Evolutionary conservation across 164 flowering plant species (phyloP), one percentile per base, ranked within the genome.

Genomic region (Stephania cephalantha): DNA sequence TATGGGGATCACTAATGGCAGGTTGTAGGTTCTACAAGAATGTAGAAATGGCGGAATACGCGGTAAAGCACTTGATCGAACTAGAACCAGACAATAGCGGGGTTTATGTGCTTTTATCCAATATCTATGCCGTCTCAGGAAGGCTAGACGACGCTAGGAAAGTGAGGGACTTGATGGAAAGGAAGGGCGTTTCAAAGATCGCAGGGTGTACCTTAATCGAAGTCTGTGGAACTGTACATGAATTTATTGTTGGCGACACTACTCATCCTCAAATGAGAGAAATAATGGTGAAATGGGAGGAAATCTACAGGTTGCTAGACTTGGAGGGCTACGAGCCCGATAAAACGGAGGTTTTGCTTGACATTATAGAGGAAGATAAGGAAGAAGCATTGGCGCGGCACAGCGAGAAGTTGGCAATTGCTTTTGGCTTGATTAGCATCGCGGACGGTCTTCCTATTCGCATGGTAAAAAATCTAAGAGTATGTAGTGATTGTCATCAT

Each of bases 1-100:
- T 83, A 17, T 85, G 87, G 86, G 85, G 85, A 11, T 71, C 86
- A 9, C 71, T 82, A 35, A 48, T 83, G 74, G 82, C 78, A 7
- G 87, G 85, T 8, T 83, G 86, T 80, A 75, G 83, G 66, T 71
- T 82, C 66, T 73, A 82, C 64, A 64, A 68, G 22, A 66, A 80
- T 71, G 79, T 80, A 50, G 79, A 78, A 42, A 17, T 83, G 35
- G 85, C 79, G 46, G 85, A 77, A 72, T 46, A 73, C 30, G 79
- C 74, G 9, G 83, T 30, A 11, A 78, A 80, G 55, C 75, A 74
- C 30, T 70, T 83, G 42, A 74, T 80, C 61, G 76, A 78, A 55
- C 71, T 83, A 68, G 83, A 83, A 66, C 83, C 83, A 8, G 61
- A 80, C 3, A 76, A 78, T 68, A 61, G 78, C 42, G 85, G 75